Conservation (phyloP, 2,329 filamentous ascomycete genomes). For the Chaetomiaceae sp. region DNA sequence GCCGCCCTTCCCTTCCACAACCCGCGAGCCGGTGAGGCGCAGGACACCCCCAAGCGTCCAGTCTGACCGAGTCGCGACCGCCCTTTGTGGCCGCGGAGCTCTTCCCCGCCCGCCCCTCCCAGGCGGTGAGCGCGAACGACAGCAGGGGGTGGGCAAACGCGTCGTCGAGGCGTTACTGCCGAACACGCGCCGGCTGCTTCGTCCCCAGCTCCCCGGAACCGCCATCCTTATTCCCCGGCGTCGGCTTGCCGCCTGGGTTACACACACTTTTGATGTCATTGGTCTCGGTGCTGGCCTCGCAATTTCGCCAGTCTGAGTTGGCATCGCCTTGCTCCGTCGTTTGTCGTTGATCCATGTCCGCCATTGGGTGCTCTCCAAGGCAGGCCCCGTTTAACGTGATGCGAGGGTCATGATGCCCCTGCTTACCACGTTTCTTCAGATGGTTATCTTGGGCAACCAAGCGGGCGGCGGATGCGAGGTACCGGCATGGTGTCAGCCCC, state of each 20-base stretch:
- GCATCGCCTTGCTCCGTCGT: background rate
- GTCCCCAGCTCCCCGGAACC: too few relatives aligned
- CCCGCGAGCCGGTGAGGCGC: background rate
- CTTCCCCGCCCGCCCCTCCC: constrained; percentile 5
- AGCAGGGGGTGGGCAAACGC: background rate
- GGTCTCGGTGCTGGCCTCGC: background rate
- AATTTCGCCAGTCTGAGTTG: background rate
- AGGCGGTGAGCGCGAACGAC: constrained; percentile 4
- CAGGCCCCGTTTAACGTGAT: too few relatives aligned
- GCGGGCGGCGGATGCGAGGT: too few relatives aligned
- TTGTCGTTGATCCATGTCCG: too few relatives aligned
- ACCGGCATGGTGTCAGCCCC: too few relatives aligned
- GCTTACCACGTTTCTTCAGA: too few relatives aligned
- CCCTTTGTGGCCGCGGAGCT: constrained; percentile 2
- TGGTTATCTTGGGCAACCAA: too few relatives aligned
- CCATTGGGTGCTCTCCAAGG: too few relatives aligned
- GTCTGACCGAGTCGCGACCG: background rate
- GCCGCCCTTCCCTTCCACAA: background rate
- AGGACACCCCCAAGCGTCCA: background rate
- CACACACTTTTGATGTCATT: background rate
- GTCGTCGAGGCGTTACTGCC: background rate
- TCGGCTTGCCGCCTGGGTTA: background rate
- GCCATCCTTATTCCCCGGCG: background rate
- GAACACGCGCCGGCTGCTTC: too few relatives aligned
- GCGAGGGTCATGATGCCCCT: too few relatives aligned